Evolutionary conservation across 306 rosid genomes (phyloP).

Genomic region (Vigna radiata): DNA sequence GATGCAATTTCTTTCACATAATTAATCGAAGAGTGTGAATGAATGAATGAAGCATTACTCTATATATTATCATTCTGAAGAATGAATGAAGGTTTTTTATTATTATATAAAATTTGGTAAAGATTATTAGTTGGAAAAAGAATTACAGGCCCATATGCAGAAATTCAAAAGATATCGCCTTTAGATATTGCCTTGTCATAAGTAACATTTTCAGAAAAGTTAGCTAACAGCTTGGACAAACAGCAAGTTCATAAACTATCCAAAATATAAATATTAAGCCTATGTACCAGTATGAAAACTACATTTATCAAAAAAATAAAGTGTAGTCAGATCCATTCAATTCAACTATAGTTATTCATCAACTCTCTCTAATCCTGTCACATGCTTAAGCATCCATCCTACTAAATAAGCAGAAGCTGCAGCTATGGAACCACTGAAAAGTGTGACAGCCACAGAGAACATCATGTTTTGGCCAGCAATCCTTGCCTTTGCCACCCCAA

Average conservation of each 20-base stretch:
- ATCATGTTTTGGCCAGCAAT: constrained; percentile 53
- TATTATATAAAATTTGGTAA: neutral
- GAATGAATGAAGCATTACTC: too few species aligned
- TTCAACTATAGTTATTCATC: neutral
- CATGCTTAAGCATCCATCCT: constrained; percentile 59
- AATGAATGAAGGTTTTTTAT: neutral
- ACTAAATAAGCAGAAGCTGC: constrained; percentile 60
- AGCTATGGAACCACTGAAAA: constrained; percentile 60
- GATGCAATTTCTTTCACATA: neutral
- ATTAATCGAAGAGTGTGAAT: neutral
- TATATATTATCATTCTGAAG: too few species aligned
- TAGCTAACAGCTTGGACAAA: neutral
- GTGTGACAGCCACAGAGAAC: constrained; percentile 49
- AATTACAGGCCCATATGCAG: neutral
- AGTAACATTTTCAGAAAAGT: neutral
- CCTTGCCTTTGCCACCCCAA: constrained; percentile 66
- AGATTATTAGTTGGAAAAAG: neutral
- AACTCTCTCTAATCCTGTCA: constrained; percentile 29
- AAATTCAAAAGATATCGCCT: neutral
- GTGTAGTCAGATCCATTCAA: neutral
- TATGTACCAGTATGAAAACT: neutral
- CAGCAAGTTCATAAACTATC: constrained; percentile 25
- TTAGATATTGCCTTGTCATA: neutral
- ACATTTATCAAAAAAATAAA: constrained; percentile 1
- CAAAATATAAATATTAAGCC: constrained; percentile 1